Evolutionary conservation across 2,329 filamentous ascomycete species (phyloP), one percentile per base, ranked within the genome.

Genomic region (Aureobasidium subglaciale): DNA sequence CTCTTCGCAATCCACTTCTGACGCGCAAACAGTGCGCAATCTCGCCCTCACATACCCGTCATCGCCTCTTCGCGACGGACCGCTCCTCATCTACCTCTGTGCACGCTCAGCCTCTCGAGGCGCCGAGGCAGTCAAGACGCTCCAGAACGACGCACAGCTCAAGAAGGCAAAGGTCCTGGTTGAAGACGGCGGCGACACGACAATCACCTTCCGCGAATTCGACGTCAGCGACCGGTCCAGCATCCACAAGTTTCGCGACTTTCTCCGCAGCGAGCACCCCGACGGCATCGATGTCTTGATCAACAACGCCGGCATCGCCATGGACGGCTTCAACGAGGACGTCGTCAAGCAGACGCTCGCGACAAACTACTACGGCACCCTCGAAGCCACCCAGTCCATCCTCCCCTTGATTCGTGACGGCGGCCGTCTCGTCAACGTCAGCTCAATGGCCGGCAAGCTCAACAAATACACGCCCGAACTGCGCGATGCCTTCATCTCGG

Each of bases 1-100:
- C 11, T 9, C 9, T 10, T 4, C n/a, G n/a, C n/a, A 9, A 27
- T 11, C 20, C 22, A 5, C 11, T 13, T 16, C 48, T 40, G 11
- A 52, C 40, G 15, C 18, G 24, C 56, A 32, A 58, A 11, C 59
- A 73, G 78, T 81, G 57, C 75, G 77, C 57, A 74, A 80, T 43
- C 71, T 81, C 24, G 78, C 78, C 10, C 70, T 81, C 15, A 73
- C 78, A 58, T 80, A 80, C 59, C 75, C 77, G 2, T 70, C 69
- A 20, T 80, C 77, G 3, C 64, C 72, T 4, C 65, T 77, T 55
- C 73, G 75, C 58, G 72, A 67, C 54, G 75, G 75, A 1, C 69
- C 75, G 2, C 69, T 81, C 24, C 67, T 78, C 30, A 77, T 81
- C 55, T 81, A 81, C 65, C 70, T 81, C 2, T 79, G 78, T 2